Conservation (phyloP, 2,329 filamentous ascomycete species). For the Aureobasidium pullulans region DNA sequence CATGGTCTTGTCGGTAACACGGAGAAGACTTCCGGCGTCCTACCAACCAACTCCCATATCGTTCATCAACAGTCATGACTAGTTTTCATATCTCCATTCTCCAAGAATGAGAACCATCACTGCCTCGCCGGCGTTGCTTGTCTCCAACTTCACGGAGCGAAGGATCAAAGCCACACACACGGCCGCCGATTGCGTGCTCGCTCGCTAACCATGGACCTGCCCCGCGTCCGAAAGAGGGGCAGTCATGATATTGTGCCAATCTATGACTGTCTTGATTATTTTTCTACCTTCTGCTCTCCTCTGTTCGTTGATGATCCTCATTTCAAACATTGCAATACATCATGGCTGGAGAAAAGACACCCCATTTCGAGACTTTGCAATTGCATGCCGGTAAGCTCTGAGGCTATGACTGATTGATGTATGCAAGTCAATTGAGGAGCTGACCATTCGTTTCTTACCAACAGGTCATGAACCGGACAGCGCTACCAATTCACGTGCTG, state of each 20-base stretch:
- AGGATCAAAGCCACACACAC: neutral
- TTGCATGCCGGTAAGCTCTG: conserved; percentile 38
- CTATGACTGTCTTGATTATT: neutral
- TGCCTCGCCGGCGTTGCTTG: neutral
- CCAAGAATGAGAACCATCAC: too few relatives aligned
- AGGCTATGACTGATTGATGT: too few relatives aligned
- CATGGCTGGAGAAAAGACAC: conserved; percentile 15
- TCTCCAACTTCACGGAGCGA: neutral
- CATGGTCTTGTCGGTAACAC: too few relatives aligned
- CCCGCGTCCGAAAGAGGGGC: conserved; percentile 3
- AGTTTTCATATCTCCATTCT: too few relatives aligned
- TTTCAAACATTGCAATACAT: neutral
- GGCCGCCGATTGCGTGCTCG: conserved; percentile 1
- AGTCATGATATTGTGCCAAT: neutral
- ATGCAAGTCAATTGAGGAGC: neutral
- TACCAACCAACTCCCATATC: too few relatives aligned
- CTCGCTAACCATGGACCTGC: neutral
- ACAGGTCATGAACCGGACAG: conserved; percentile 63
- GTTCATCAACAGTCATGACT: too few relatives aligned
- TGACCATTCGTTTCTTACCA: neutral
- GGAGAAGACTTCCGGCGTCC: too few relatives aligned
- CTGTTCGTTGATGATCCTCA: neutral
- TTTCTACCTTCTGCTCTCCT: neutral
- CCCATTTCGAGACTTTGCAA: conserved; percentile 45
- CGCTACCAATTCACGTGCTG: conserved; percentile 76